Conservation (phyloP, 371 early-diverging fungal genomes). For the Mucor plumbeus region DNA sequence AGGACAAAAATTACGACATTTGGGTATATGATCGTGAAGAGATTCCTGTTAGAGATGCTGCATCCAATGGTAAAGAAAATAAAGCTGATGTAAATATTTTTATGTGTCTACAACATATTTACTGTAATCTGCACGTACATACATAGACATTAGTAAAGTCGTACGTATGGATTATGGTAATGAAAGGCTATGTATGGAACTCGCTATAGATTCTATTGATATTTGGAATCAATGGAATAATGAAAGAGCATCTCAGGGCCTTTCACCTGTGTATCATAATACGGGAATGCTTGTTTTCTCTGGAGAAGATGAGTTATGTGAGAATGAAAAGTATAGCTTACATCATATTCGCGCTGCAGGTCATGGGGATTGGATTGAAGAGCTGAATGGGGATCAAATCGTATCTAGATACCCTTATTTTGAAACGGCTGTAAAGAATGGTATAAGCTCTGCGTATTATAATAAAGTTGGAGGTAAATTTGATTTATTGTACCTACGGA, state of each 20-base stretch:
- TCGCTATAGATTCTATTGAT: slow-evolving; percentile 49
- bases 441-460: slow-evolving; percentile 36
- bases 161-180: slow-evolving; percentile 57
- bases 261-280: slow-evolving; percentile 43
- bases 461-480: slow-evolving; percentile 42
- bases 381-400: slow-evolving; percentile 29
- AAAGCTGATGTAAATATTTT: background rate
- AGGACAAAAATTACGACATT: slow-evolving; percentile 30
- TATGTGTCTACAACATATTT: background rate
- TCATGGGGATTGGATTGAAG: slow-evolving; percentile 41
- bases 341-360: slow-evolving; percentile 45
- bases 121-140: background rate
- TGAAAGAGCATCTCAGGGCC: slow-evolving; percentile 35
- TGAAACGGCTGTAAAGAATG: slow-evolving; percentile 36
- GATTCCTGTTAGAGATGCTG: slow-evolving; percentile 54
- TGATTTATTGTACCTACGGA: background rate
- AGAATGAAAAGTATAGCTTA: slow-evolving; percentile 38
- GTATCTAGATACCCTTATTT: slow-evolving; percentile 39
- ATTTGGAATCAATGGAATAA: slow-evolving; percentile 60
- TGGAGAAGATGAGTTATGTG: slow-evolving; percentile 29
- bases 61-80: slow-evolving; percentile 38
- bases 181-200: slow-evolving; percentile 40
- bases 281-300: slow-evolving; percentile 50
- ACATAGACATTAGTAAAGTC: slow-evolving; percentile 58
- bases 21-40: slow-evolving; percentile 48